Conservation (phyloP, 495 filamentous ascomycete species). For the Tirmania nivea region DNA sequence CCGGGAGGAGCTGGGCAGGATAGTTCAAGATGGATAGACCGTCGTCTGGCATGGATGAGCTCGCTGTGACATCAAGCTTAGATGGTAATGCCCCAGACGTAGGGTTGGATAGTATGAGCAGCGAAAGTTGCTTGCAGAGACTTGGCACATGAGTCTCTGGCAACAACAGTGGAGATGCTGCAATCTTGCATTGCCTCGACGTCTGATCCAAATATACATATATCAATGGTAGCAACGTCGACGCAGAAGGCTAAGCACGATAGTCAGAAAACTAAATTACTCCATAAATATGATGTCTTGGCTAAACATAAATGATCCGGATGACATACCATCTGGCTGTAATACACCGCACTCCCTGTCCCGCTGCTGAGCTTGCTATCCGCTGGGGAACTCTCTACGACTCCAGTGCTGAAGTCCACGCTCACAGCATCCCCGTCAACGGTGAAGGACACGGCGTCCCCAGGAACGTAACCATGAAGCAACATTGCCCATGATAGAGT, state of each 20-base stretch:
- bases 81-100: background rate
- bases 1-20: slow-evolving; percentile 29
- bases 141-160: background rate
- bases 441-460: slow-evolving; percentile 21
- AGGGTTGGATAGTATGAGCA: background rate
- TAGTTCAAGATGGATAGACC: slow-evolving; percentile 41
- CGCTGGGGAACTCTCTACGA: slow-evolving; percentile 6
- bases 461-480: slow-evolving; percentile 22
- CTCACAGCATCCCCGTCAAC: slow-evolving; percentile 20
- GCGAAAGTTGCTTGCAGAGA: background rate
- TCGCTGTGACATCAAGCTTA: background rate
- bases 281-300: too few species aligned
- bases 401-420: slow-evolving; percentile 18
- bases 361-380: background rate
- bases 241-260: too few species aligned
- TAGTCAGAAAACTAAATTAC: too few species aligned
- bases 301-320: too few species aligned
- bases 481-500: slow-evolving; percentile 24
- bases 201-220: too few species aligned
- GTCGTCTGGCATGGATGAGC: background rate
- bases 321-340: too few species aligned
- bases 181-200: background rate
- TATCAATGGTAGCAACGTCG: too few species aligned
- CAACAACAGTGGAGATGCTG: background rate
- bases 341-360: too few species aligned